phyloP scores from a whole-genome alignment of 108 stramenopile species.

The Aurantiochytrium sp. region DNA sequence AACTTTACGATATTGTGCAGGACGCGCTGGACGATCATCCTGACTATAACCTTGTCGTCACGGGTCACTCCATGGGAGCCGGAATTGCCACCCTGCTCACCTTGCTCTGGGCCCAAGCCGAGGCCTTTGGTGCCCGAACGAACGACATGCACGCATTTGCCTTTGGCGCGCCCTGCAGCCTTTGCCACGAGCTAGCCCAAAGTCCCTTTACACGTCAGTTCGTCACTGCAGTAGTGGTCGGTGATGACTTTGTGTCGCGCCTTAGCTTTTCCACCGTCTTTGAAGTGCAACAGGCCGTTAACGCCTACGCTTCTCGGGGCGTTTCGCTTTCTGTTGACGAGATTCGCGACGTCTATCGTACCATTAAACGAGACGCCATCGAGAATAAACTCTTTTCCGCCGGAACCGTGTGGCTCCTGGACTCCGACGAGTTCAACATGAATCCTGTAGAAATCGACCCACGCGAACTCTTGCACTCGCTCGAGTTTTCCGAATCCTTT shows the following conservation, averaged over 20 bases:
- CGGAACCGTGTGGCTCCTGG: neutral
- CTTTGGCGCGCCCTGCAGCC: constrained; percentile 11
- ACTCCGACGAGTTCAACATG: neutral
- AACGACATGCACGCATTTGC: neutral
- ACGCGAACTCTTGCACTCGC: neutral
- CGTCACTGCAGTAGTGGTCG: neutral
- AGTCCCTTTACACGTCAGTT: neutral
- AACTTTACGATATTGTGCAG: neutral
- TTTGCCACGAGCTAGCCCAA: neutral
- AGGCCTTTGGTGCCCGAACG: neutral
- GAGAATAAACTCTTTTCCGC: neutral
- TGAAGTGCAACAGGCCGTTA: neutral
- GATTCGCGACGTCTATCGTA: neutral
- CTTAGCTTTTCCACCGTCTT: neutral
- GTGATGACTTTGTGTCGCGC: constrained; percentile 13
- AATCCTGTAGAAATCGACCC: constrained; percentile 1
- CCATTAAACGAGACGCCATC: neutral
- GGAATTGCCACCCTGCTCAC: neutral
- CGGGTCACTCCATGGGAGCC: neutral
- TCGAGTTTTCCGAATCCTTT: neutral
- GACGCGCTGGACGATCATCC: neutral
- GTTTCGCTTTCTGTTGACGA: neutral
- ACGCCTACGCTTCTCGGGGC: neutral
- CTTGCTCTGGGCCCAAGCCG: neutral
- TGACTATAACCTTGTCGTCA: neutral